A percentile compares a stretch with the other conserved stretches of the same genome.
Conservation (phyloP, 139 green algal species). For the Picochlorum sp. region DNA sequence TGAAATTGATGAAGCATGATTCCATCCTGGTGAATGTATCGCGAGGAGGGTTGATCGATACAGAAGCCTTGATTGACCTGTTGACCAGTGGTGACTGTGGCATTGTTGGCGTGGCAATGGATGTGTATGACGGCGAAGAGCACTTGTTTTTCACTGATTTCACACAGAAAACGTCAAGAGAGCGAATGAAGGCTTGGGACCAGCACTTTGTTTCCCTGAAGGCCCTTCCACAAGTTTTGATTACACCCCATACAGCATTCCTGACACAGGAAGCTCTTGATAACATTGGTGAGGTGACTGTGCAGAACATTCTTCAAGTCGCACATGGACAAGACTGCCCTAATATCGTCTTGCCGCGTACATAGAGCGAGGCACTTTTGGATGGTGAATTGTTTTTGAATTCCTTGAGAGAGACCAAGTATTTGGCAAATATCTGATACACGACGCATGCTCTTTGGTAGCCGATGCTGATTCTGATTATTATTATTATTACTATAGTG, state of each 20-base stretch:
- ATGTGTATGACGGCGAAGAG: conserved; percentile 27
- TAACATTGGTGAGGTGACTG: conserved; percentile 58
- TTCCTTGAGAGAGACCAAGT: neutral
- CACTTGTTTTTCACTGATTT: conserved; percentile 51
- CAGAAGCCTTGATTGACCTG: conserved; percentile 41
- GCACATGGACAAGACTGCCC: conserved; percentile 10
- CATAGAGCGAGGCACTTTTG: neutral
- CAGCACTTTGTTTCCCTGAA: neutral
- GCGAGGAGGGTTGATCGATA: conserved; percentile 69
- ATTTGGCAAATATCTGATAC: too few relatives aligned
- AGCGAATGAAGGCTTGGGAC: conserved; percentile 25
- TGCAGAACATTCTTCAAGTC: conserved; percentile 47
- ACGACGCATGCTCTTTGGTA: too few relatives aligned
- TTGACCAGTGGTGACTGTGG: conserved; percentile 22
- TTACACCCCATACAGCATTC: conserved; percentile 60
- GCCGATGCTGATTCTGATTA: too few relatives aligned
- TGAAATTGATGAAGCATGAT: conserved; percentile 54
- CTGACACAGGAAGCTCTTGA: conserved; percentile 65
- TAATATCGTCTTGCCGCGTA: conserved; percentile 25
- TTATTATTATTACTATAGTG: too few relatives aligned
- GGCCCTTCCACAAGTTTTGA: conserved; percentile 7
- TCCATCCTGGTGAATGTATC: conserved; percentile 64
- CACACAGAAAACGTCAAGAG: conserved; percentile 10
- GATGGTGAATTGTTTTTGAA: neutral
- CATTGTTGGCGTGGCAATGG: conserved; percentile 32